Percentiles rank a stretch among this genome's conserved stretches.
These are phyloP conservation scores for Cladochytrium tenue DNA, from an alignment of 371 early-diverging fungal species.

Conservation along the genomic window DNA sequence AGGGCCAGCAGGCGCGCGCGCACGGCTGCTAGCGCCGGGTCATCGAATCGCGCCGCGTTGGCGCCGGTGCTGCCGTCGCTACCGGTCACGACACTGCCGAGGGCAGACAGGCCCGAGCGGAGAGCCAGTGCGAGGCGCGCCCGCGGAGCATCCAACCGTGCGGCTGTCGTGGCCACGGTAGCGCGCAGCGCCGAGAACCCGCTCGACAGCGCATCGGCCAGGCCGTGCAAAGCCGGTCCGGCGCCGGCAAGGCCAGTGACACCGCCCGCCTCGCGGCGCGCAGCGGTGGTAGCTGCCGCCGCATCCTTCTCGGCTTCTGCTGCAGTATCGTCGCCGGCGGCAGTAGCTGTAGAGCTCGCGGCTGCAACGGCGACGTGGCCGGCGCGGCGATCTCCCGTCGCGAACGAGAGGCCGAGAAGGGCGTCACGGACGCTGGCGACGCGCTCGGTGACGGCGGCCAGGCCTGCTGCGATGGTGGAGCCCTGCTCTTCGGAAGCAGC, in stretches of 20 bases:
- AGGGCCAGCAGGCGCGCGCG: background rate
- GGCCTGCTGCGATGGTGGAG: background rate
- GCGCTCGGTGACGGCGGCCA: conserved; percentile 1
- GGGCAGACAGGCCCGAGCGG: background rate
- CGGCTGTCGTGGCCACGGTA: no score
- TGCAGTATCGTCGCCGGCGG: conserved; percentile 9
- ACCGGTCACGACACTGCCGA: background rate
- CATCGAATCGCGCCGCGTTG: no score
- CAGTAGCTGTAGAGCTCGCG: no score
- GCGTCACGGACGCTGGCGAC: background rate
- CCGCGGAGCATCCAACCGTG: background rate
- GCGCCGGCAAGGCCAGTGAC: background rate
- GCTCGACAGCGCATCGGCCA: background rate
- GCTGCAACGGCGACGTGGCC: background rate
- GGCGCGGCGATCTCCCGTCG: background rate
- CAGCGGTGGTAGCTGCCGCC: no score
- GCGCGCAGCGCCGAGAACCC: background rate
- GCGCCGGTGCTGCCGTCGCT: no score
- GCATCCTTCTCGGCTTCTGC: conserved; percentile 2
- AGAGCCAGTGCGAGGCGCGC: background rate
- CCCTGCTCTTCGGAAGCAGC: background rate
- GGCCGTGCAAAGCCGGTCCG: background rate
- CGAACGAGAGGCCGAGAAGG: background rate
- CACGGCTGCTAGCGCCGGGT: background rate
- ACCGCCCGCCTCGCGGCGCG: background rate